Conservation (phyloP, 768 basidiomycete genomes). For the Kwoniella sp. region DNA sequence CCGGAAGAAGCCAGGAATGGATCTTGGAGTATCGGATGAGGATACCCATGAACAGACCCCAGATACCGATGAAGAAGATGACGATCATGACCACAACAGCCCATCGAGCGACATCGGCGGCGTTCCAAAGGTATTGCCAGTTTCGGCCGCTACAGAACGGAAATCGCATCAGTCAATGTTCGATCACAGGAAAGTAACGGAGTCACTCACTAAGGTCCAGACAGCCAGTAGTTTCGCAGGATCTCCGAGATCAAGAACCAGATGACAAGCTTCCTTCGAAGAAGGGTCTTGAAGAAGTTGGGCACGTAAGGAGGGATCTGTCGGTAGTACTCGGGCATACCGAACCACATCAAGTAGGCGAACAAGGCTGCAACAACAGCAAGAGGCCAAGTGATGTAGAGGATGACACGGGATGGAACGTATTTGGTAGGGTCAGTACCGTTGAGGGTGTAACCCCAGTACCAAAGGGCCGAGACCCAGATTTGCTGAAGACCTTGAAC, state of each 20-base stretch:
- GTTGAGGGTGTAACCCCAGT: conserved; percentile 85
- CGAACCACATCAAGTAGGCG: conserved; percentile 79
- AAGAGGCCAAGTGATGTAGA: conserved; percentile 77
- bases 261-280: conserved; percentile 85
- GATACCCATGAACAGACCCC: conserved; percentile 72
- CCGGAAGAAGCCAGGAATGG: conserved; percentile 91
- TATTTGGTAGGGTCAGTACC: conserved; percentile 59
- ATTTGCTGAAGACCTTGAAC: conserved; percentile 95
- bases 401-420: conserved; percentile 80
- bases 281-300: conserved; percentile 83
- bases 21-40: conserved; percentile 81
- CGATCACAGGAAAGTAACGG: conserved; percentile 23
- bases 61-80: conserved; percentile 82
- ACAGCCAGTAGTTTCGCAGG: conserved; percentile 62
- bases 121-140: conserved; percentile 88
- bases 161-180: conserved; percentile 64
- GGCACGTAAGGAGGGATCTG: conserved; percentile 92
- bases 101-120: conserved; percentile 75
- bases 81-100: conserved; percentile 77
- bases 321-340: conserved; percentile 71
- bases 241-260: conserved; percentile 95
- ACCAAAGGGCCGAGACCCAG: conserved; percentile 95
- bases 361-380: conserved; percentile 73
- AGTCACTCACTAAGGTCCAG: conserved; percentile 46
- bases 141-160: conserved; percentile 66